These are phyloP conservation scores for Lupinus albus DNA, from an alignment of 306 rosid genomes.

Conservation along the genomic window DNA sequence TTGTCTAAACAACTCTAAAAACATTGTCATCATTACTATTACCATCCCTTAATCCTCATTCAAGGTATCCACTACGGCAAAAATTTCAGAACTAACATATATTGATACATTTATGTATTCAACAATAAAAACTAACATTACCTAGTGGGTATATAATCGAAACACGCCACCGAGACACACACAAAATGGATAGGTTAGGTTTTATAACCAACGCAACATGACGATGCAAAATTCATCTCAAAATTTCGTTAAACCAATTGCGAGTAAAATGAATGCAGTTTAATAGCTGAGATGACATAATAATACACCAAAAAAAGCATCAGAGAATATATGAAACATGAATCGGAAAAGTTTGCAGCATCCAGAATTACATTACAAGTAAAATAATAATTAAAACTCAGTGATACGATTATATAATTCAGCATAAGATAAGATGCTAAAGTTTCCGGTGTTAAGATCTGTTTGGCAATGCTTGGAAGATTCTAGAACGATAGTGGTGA, in stretches of 20 bases:
- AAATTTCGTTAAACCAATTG: constrained; percentile 19
- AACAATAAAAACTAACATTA: background rate
- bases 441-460: constrained; percentile 33
- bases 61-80: background rate
- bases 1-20: constrained; percentile 21
- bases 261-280: background rate
- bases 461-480: constrained; percentile 23
- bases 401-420: background rate
- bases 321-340: background rate
- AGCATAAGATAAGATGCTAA: background rate
- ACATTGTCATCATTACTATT: background rate
- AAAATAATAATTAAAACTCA: background rate
- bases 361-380: background rate
- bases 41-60: background rate
- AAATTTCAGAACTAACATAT: background rate
- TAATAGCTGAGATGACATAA: background rate
- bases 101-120: background rate
- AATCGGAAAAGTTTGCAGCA: background rate
- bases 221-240: background rate
- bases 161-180: background rate
- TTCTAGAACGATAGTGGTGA: constrained; percentile 24
- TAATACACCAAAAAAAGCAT: background rate
- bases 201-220: background rate
- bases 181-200: background rate
- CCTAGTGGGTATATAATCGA: background rate